A percentile compares a stretch with the other conserved stretches of the same genome.
Evolutionary conservation across 495 filamentous ascomycete genomes (phyloP).

Genomic region (Bathelium albidoporum): DNA sequence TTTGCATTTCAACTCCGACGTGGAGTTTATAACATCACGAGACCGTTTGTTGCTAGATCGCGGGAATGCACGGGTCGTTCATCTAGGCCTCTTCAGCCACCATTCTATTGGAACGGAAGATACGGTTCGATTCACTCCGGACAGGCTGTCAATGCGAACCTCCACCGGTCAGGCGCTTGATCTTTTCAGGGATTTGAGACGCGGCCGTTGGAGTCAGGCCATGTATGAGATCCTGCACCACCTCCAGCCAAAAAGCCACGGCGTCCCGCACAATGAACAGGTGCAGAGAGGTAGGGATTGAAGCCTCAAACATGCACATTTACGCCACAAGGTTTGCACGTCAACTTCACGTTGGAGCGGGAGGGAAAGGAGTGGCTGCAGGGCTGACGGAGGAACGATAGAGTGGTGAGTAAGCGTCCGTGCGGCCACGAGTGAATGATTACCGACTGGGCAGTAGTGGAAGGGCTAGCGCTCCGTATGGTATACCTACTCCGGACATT

Average conservation of each 20-base stretch:
- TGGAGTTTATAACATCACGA: too few relatives aligned
- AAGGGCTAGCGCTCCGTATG: too few relatives aligned
- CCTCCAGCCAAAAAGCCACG: neutral
- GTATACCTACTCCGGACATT: too few relatives aligned
- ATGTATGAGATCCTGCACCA: neutral
- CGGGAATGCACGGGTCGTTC: too few relatives aligned
- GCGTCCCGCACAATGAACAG: neutral
- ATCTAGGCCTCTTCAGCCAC: neutral
- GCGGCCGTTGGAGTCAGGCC: neutral
- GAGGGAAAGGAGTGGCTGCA: neutral
- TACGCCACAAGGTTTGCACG: neutral
- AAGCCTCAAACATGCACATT: neutral
- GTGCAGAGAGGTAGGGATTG: neutral
- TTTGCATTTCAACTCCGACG: too few relatives aligned
- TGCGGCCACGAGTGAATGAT: constrained; percentile 1
- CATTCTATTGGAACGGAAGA: neutral
- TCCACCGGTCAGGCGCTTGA: neutral
- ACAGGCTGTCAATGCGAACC: neutral
- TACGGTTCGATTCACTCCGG: neutral
- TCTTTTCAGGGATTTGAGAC: neutral
- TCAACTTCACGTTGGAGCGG: neutral
- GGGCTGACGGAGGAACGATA: neutral
- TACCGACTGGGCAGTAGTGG: too few relatives aligned
- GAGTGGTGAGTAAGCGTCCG: constrained; percentile 1
- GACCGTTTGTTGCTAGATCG: too few relatives aligned